Evolutionary conservation across 139 green algal species (phyloP), one percentile per base, ranked within the genome.

Genomic region (Spirogloea muscicola): DNA sequence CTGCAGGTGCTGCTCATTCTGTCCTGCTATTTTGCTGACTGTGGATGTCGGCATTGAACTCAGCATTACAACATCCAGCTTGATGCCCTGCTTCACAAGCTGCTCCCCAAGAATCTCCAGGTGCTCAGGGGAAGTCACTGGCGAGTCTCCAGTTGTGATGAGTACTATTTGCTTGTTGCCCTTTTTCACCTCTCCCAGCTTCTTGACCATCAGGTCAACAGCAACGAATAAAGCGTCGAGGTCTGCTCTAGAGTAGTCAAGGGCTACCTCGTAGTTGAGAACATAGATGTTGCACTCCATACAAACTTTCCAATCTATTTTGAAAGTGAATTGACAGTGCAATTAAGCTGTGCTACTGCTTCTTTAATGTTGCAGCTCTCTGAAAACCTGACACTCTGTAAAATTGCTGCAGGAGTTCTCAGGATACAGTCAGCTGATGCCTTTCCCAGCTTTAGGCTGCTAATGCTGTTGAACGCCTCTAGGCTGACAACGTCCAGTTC

Each of bases 191-290:
- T 18, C 42, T 29, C 31, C 62, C 62, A 25, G 29, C 21, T 38
- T 41, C 62, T 72, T 72, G n/a, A 72, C 49, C 27, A 72, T 33
- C 62, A 55, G 16, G 49, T 72, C 62, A 6, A 72, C 34, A 5
- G 29, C 62, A 25, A 72, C 62, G 13, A 72, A 27, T 39, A 27
- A 9, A n/a, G 42, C 62, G 7, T 57, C 59, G 16, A 72, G 33
- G 31, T 60, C 62, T 72, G 49, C 49, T 16, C 13, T 21, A 64
- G 33, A 10, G 55, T 64, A 64, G 10, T 9, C 55, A 38, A 9
- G 33, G 9, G 16, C 13, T 64, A 13, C 55, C 55, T 21, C 10
- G 13, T 13, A 13, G 55, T 16, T 38, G 27, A 13, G 10, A n/a
- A n/a, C n/a, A n/a, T n/a, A n/a, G n/a, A n/a, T n/a, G n/a, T n/a